Evolutionary conservation across 257 asterid genomes (phyloP).

Genomic region (Perilla frutescens): DNA sequence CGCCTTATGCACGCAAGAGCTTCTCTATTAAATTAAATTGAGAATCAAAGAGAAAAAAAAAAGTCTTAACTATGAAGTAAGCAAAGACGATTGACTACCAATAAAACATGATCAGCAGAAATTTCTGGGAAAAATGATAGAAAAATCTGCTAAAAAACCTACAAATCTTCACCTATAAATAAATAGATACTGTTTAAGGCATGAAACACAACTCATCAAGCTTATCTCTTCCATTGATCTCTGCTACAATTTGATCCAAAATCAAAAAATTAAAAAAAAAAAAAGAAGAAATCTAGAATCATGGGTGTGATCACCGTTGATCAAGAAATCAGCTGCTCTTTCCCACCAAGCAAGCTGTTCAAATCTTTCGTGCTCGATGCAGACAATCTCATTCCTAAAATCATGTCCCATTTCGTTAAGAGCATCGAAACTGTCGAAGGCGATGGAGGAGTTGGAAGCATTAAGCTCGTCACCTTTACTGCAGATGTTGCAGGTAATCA

Average conservation of each 20-base stretch:
- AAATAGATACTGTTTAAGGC: background rate
- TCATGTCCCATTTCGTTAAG: conserved; percentile 6
- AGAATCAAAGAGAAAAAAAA: background rate
- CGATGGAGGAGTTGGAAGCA: conserved; percentile 24
- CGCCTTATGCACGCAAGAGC: too few species aligned
- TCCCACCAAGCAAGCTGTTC: background rate
- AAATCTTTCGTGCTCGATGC: conserved; percentile 1
- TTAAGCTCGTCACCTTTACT: background rate
- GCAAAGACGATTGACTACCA: background rate
- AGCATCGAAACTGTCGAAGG: conserved; percentile 2
- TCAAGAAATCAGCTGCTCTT: conserved; percentile 19
- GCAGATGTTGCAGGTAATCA: background rate
- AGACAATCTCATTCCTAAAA: background rate
- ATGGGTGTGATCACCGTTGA: conserved; percentile 13
- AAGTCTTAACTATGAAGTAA: background rate
- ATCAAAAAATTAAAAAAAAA: too few species aligned
- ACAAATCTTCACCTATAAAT: conserved; percentile 10
- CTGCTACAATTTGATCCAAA: background rate
- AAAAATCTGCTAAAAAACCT: too few species aligned
- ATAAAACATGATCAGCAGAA: background rate
- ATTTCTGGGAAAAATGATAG: background rate
- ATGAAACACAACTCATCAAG: background rate
- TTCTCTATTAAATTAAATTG: too few species aligned
- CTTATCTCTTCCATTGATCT: background rate
- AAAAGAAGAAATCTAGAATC: background rate